Evolutionary conservation across 2,329 filamentous ascomycete species (phyloP), one percentile per base, ranked within the genome.

Genomic region (Trichoderma citrinoviride): DNA sequence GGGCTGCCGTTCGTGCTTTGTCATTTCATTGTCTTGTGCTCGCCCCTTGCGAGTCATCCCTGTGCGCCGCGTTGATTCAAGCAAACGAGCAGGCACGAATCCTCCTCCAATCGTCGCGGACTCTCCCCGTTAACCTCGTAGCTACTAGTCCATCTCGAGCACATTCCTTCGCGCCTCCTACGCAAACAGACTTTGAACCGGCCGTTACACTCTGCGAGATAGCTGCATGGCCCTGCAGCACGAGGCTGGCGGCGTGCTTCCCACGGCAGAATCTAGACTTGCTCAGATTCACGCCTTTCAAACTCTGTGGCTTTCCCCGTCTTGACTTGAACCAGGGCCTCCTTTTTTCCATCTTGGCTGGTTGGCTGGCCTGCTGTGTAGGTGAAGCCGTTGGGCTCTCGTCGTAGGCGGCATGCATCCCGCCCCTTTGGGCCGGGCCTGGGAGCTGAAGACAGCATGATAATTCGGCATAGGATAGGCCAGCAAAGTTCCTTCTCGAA

Each of bases 401-500:
- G 58, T 41, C 23, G 57, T n/a, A 52, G 21, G 46, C 23, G 46
- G 46, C 46, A 52, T 37, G 23, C 46, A 29, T 25, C 55, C 43
- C 49, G 46, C 44, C 44, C 56, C 19, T 41, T 61, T 29, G 23
- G 57, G 57, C 37, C 52, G 57, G 54, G 33, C 40, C 40, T 56
- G 37, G 40, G 54, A 61, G 46, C 58, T 61, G 58, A 44, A 61
- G 58, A 40, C 25, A 23, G 19, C 33, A 37, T 37, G 5, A 21
- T 33, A 19, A 49, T 40, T 33, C n/a, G 58, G 19, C 7, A 17
- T 37, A 33, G 58, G 58, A 61, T 53, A 61, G 58, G 58, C 23
- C 25, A 40, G 58, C 47, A 52, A 61, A 61, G 58, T 61, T 61
- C 58, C 58, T n/a, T 57, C 56, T 37, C 29, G 10, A 53, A 41